Evolutionary conservation across 2,329 filamentous ascomycete genomes (phyloP).

Genomic region (Podosphaera aphanis): DNA sequence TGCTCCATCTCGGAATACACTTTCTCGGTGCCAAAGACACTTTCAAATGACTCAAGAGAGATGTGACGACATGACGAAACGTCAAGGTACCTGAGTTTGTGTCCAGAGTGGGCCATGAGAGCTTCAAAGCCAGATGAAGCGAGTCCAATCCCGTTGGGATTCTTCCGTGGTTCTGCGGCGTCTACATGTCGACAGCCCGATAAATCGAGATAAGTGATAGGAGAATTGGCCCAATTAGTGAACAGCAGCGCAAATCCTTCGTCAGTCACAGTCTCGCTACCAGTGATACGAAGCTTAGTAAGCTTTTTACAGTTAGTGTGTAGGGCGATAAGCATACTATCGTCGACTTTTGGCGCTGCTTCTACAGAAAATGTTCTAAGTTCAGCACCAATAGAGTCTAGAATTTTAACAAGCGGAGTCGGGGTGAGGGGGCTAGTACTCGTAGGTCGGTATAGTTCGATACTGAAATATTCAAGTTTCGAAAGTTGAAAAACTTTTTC

Average conservation of each 20-base stretch:
- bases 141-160: conserved; percentile 44
- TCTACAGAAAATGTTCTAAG: conserved; percentile 62
- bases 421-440: conserved; percentile 16
- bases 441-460: conserved; percentile 32
- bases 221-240: conserved; percentile 48
- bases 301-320: conserved; percentile 45
- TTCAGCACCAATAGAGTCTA: conserved; percentile 36
- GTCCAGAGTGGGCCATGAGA: conserved; percentile 64
- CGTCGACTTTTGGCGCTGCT: conserved; percentile 40
- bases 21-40: conserved; percentile 40
- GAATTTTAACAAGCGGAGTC: conserved; percentile 33
- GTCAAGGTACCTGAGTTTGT: conserved; percentile 40
- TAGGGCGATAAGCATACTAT: conserved; percentile 46
- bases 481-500: conserved; percentile 36
- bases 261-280: conserved; percentile 56
- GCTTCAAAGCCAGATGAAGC: conserved; percentile 54
- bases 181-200: conserved; percentile 59
- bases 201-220: conserved; percentile 48
- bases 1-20: conserved; percentile 44
- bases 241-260: conserved; percentile 51
- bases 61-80: conserved; percentile 75
- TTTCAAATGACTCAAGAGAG: conserved; percentile 43
- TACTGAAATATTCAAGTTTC: conserved; percentile 48
- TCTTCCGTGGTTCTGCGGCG: conserved; percentile 40
- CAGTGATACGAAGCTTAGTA: conserved; percentile 56